Conservation (phyloP, 192 early-diverging fungal species). For the Pilaira anomala region DNA sequence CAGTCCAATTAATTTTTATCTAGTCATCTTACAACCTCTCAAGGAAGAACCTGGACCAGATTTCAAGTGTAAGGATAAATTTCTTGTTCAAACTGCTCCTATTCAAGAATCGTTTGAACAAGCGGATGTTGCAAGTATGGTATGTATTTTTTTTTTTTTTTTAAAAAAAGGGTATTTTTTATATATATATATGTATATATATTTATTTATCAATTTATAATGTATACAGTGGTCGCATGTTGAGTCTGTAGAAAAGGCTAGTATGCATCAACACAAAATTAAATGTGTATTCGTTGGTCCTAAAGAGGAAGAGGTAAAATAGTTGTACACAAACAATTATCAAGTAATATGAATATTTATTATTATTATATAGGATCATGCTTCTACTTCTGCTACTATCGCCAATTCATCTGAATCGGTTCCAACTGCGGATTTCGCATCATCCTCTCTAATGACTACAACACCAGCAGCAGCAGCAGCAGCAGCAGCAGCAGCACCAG, state of each 20-base stretch:
- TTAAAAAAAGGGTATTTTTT: neutral
- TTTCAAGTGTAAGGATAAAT: slow-evolving; percentile 94
- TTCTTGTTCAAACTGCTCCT: slow-evolving; percentile 85
- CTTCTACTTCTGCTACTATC: neutral
- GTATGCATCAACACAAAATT: slow-evolving; percentile 68
- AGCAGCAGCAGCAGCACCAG: neutral
- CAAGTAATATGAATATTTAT: slow-evolving; percentile 11
- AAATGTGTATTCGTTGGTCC: slow-evolving; percentile 52
- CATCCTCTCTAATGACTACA: neutral
- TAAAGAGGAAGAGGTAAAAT: neutral
- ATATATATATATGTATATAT: neutral
- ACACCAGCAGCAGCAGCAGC: neutral
- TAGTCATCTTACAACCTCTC: slow-evolving; percentile 88
- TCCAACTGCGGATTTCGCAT: neutral
- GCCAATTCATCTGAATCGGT: neutral
- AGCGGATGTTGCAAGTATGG: slow-evolving; percentile 60
- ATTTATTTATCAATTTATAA: neutral
- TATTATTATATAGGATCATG: neutral
- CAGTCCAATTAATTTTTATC: neutral
- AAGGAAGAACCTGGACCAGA: slow-evolving; percentile 78
- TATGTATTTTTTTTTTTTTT: no score
- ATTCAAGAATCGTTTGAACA: slow-evolving; percentile 66
- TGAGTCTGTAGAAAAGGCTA: slow-evolving; percentile 57
- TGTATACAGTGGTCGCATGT: slow-evolving; percentile 58
- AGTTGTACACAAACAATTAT: slow-evolving; percentile 3